Conservation (phyloP, 176 grass and related monocot species). For the Hordeum marinum region DNA sequence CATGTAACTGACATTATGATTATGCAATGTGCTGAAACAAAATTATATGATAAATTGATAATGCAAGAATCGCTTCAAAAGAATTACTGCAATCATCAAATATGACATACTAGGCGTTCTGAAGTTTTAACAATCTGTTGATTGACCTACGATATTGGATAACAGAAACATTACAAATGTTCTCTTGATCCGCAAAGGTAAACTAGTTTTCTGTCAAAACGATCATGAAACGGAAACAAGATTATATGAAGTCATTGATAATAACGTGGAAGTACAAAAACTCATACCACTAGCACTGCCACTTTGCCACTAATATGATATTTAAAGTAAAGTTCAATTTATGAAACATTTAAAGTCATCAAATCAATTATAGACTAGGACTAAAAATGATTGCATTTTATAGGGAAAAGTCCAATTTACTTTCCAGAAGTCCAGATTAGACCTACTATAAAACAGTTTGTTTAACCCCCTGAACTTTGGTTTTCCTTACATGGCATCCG, state of each 20-base stretch:
- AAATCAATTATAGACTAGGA: background rate
- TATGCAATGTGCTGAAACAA: background rate
- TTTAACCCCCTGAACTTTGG: background rate
- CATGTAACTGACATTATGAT: background rate
- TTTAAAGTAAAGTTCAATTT: background rate
- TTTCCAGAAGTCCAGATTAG: background rate
- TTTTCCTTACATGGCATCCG: background rate
- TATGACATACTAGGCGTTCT: background rate
- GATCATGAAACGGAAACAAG: background rate
- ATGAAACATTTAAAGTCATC: background rate
- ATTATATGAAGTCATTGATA: background rate
- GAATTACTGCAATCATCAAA: background rate
- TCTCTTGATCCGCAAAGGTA: background rate
- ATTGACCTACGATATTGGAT: background rate
- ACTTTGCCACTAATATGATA: background rate
- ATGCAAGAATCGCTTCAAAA: background rate
- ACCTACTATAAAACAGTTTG: background rate
- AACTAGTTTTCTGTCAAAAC: background rate
- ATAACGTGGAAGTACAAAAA: background rate
- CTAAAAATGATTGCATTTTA: background rate
- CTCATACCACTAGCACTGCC: background rate
- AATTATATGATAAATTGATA: background rate
- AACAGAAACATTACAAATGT: background rate
- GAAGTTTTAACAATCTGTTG: background rate
- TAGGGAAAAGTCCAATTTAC: background rate